Evolutionary conservation across 2,329 filamentous ascomycete genomes (phyloP).

Genomic region (Fusarium xylarioides): DNA sequence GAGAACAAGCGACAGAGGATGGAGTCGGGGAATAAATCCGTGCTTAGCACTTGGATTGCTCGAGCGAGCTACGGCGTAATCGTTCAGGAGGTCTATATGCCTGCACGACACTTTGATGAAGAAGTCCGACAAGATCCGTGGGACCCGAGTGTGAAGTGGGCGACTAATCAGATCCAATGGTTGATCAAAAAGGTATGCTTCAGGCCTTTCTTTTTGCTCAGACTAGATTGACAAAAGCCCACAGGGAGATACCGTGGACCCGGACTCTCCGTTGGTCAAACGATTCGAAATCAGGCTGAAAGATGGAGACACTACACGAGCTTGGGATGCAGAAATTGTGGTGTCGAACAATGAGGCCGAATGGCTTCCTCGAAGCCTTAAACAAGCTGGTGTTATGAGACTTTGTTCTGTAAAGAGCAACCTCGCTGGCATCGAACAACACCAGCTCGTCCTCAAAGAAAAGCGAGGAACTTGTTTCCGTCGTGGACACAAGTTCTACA

Average conservation of each 20-base stretch:
- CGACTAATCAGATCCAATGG: conserved; percentile 39
- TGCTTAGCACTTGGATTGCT: conserved; percentile 30
- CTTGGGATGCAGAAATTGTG: conserved; percentile 52
- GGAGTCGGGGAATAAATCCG: conserved; percentile 18
- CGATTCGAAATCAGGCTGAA: conserved; percentile 48
- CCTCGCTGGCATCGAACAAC: conserved; percentile 50
- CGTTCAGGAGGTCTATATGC: conserved; percentile 31
- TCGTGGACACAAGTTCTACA: conserved; percentile 50
- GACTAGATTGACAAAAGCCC: neutral
- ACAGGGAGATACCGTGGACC: conserved; percentile 52
- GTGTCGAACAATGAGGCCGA: conserved; percentile 50
- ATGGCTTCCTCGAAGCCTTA: conserved; percentile 49
- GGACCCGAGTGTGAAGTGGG: conserved; percentile 28
- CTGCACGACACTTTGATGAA: conserved; percentile 28
- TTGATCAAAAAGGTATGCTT: conserved; percentile 30
- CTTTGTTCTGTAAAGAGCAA: conserved; percentile 54
- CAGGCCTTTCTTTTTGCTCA: neutral
- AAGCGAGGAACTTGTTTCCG: conserved; percentile 48
- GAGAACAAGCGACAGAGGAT: conserved; percentile 27
- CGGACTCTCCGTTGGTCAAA: conserved; percentile 46
- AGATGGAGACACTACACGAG: conserved; percentile 45
- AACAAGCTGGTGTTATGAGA: conserved; percentile 49
- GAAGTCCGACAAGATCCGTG: conserved; percentile 28
- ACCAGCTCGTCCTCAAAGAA: conserved; percentile 50
- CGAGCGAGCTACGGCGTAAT: conserved; percentile 38